phyloP scores from a whole-genome alignment of 805 yeast genomes.

The Ogataea zsoltii region DNA sequence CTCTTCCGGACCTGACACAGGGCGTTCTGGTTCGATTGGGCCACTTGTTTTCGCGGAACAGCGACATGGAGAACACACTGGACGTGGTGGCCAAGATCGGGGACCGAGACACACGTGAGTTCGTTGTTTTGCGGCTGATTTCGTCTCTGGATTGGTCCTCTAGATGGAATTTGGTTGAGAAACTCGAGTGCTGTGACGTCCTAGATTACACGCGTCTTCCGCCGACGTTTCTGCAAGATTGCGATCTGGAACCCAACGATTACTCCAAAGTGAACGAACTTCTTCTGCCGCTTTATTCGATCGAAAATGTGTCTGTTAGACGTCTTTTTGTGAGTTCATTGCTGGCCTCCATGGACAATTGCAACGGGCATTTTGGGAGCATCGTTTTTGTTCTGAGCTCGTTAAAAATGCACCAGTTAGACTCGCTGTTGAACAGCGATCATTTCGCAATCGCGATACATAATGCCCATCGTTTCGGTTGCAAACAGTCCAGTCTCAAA shows the following conservation, averaged over 20 bases:
- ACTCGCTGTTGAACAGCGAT: constrained; percentile 6
- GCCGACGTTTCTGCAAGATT: constrained; percentile 6
- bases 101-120: constrained; percentile 2
- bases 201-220: constrained; percentile 1
- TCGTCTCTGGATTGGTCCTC: constrained; percentile 6
- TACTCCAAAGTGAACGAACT: constrained; percentile 5
- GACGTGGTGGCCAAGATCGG: constrained; percentile 11
- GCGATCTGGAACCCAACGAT: constrained; percentile 9
- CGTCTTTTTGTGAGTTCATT: constrained; percentile 19
- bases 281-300: background rate
- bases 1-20: constrained; percentile 12
- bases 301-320: constrained; percentile 8
- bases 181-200: constrained; percentile 1
- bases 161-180: constrained; percentile 15
- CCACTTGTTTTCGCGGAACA: constrained; percentile 7
- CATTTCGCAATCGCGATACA: constrained; percentile 23
- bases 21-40: constrained; percentile 7
- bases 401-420: constrained; percentile 4
- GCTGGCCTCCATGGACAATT: constrained; percentile 23
- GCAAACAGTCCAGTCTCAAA: constrained; percentile 21
- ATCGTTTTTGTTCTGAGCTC: constrained; percentile 15
- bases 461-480: constrained; percentile 16
- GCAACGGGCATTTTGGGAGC: constrained; percentile 18
- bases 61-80: constrained; percentile 12
- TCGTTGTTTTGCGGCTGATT: constrained; percentile 11